A percentile compares a stretch with the other conserved stretches of the same genome.
Conservation (phyloP, 345 rosid genomes). For the Arabis alpina region DNA sequence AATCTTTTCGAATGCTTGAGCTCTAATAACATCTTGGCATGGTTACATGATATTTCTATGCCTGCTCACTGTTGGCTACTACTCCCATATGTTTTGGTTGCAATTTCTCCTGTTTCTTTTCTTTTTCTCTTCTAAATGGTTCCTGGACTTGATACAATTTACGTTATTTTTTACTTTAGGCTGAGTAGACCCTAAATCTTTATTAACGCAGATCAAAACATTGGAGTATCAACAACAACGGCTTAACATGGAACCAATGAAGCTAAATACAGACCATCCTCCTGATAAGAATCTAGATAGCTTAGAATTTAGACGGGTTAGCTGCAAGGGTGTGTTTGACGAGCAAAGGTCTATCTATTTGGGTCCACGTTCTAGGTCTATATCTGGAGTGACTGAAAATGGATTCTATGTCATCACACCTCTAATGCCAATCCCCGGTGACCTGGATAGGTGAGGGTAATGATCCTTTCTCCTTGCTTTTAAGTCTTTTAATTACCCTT, state of each 20-base stretch:
- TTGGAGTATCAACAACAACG: slow-evolving; percentile 71
- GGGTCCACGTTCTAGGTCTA: slow-evolving; percentile 94
- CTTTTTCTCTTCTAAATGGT: background rate
- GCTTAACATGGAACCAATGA: slow-evolving; percentile 76
- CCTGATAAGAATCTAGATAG: slow-evolving; percentile 50
- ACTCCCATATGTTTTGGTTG: slow-evolving; percentile 4
- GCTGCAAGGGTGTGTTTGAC: slow-evolving; percentile 74
- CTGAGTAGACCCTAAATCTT: slow-evolving; percentile 2
- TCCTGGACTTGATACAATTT: slow-evolving; percentile 20
- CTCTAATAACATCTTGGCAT: background rate
- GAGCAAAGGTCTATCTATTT: slow-evolving; percentile 69
- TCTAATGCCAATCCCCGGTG: slow-evolving; percentile 61
- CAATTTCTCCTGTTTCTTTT: slow-evolving; percentile 1
- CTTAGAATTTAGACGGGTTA: slow-evolving; percentile 80
- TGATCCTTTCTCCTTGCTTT: slow-evolving; percentile 32
- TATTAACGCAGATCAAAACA: slow-evolving; percentile 64
- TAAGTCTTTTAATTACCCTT: background rate
- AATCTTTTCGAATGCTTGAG: background rate
- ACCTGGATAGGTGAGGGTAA: slow-evolving; percentile 70
- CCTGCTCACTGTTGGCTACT: background rate
- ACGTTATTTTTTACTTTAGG: background rate
- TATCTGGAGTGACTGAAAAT: slow-evolving; percentile 92
- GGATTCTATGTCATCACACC: slow-evolving; percentile 86
- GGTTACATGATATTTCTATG: no score
- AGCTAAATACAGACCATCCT: slow-evolving; percentile 52